These are phyloP conservation scores for Toxicodendron radicans DNA, from an alignment of 345 rosid species.

Conservation along the genomic window DNA sequence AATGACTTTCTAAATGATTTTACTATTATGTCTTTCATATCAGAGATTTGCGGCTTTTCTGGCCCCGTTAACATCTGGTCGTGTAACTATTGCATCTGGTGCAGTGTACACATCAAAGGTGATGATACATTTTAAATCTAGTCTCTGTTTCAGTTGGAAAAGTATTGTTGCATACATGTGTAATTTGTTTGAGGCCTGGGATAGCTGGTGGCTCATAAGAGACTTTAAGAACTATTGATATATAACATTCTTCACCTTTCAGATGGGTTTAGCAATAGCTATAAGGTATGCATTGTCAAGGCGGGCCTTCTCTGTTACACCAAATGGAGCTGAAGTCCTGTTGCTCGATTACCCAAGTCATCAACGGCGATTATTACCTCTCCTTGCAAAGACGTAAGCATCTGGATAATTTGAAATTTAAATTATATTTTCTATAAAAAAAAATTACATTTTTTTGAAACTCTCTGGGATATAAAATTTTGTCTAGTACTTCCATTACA, in stretches of 20 bases:
- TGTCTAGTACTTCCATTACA: not conserved
- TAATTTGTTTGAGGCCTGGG: not conserved
- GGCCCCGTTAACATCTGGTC: constrained; percentile 91
- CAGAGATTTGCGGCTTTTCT: constrained; percentile 97
- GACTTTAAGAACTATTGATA: not conserved
- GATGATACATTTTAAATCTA: constrained; percentile 16
- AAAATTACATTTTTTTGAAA: not conserved
- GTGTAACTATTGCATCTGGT: constrained; percentile 67
- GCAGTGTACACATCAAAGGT: constrained; percentile 78
- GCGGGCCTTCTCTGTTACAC: constrained; percentile 71
- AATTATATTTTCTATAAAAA: not conserved
- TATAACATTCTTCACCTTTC: constrained; percentile 18
- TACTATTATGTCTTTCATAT: constrained; percentile 7
- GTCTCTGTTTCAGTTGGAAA: constrained; percentile 2
- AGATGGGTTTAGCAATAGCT: constrained; percentile 80
- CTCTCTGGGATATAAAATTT: not conserved
- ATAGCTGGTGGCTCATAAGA: constrained; percentile 1
- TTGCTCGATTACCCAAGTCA: constrained; percentile 95
- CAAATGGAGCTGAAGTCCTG: constrained; percentile 78
- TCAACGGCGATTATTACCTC: constrained; percentile 88
- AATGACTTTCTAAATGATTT: not conserved
- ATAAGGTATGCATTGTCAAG: constrained; percentile 80
- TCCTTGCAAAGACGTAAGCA: constrained; percentile 86
- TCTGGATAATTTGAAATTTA: constrained; percentile 1
- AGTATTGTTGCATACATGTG: not conserved